These are phyloP conservation scores for Aspergillus chevalieri DNA, from an alignment of 2,329 filamentous ascomycete species.

Conservation along the genomic window DNA sequence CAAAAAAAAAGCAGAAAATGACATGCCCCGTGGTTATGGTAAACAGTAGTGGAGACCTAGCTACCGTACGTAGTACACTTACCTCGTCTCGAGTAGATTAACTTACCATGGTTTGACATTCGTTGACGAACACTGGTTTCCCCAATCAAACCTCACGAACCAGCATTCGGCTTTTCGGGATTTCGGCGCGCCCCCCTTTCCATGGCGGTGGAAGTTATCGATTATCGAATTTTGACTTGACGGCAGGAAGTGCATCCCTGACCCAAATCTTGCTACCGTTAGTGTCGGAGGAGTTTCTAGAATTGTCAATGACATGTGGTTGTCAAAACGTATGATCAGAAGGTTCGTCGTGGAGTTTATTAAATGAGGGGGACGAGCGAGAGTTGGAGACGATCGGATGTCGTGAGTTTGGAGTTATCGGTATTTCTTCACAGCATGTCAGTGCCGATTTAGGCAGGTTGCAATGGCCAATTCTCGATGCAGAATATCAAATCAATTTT, in stretches of 20 bases:
- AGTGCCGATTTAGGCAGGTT: background rate
- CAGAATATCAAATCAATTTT: background rate
- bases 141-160: too few relatives aligned
- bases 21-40: too few relatives aligned
- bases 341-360: background rate
- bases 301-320: slow-evolving; percentile 1
- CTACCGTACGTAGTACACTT: too few relatives aligned
- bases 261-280: background rate
- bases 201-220: background rate
- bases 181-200: background rate
- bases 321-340: background rate
- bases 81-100: too few relatives aligned
- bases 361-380: background rate
- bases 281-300: background rate
- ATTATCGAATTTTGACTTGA: background rate
- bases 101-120: too few relatives aligned
- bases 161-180: background rate
- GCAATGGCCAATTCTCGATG: too few relatives aligned
- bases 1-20: too few relatives aligned
- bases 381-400: too few relatives aligned
- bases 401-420: too few relatives aligned
- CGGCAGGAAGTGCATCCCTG: background rate
- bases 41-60: too few relatives aligned
- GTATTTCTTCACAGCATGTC: too few relatives aligned
- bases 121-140: background rate